These are phyloP conservation scores for Rhizopogon vulgaris DNA, from an alignment of 768 basidiomycete species.

Conservation along the genomic window DNA sequence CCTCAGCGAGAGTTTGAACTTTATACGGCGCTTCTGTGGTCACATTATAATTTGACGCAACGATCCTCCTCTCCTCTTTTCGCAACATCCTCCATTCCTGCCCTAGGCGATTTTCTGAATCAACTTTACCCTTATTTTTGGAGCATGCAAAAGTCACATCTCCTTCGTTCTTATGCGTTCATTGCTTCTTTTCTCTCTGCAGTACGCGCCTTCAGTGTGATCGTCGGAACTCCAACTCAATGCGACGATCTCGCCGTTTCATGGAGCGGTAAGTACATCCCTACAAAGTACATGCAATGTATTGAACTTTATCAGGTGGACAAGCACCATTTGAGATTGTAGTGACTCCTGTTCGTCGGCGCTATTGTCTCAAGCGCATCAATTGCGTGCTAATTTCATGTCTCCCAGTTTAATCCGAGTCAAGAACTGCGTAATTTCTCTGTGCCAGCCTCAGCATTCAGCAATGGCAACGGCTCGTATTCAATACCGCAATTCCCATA, in stretches of 20 bases:
- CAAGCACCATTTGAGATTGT: conserved; percentile 44
- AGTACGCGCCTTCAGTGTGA: conserved; percentile 37
- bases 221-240: conserved; percentile 44
- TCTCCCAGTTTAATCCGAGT: conserved; percentile 37
- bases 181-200: conserved; percentile 15
- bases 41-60: too few species aligned
- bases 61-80: too few species aligned
- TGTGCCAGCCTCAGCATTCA: conserved; percentile 50
- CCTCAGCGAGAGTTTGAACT: too few species aligned
- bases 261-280: conserved; percentile 50
- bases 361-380: background rate
- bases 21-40: too few species aligned
- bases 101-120: too few species aligned
- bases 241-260: conserved; percentile 55
- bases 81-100: too few species aligned
- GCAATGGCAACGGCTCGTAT: conserved; percentile 48
- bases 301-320: conserved; percentile 39
- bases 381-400: background rate
- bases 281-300: too few species aligned
- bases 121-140: background rate
- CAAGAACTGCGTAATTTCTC: conserved; percentile 43
- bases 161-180: conserved; percentile 14
- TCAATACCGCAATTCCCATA: conserved; percentile 38
- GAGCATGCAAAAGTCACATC: conserved; percentile 21
- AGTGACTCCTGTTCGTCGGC: conserved; percentile 42